Conservation (phyloP, 1,284 basidiomycete species). For the Ustilago sp. region DNA sequence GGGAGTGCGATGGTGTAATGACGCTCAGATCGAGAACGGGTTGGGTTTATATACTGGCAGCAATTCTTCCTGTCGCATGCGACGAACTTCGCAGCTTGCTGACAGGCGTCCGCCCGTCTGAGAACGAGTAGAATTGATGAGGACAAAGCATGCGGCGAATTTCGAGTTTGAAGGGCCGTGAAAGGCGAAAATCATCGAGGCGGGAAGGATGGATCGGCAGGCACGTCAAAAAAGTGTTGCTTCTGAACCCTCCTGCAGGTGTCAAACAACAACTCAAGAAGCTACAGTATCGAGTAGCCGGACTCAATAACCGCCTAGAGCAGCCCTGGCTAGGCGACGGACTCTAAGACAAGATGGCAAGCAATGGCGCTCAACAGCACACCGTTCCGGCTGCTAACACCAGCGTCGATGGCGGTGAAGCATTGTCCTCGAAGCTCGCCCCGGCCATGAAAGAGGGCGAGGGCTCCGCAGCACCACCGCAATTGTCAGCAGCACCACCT, state of each 20-base stretch:
- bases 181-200: not conserved
- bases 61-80: constrained; percentile 10
- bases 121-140: not conserved
- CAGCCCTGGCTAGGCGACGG: not conserved
- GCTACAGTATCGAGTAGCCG: not conserved
- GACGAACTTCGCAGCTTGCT: constrained; percentile 6
- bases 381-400: not conserved
- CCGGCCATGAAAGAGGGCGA: not conserved
- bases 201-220: constrained; percentile 1
- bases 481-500: constrained; percentile 1
- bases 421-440: not conserved
- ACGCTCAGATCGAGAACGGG: not conserved
- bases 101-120: not conserved
- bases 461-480: not conserved
- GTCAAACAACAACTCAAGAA: constrained; percentile 12
- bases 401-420: not conserved
- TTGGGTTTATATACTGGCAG: constrained; percentile 26
- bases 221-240: constrained; percentile 12
- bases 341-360: not conserved
- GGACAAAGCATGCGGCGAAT: not conserved
- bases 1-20: constrained; percentile 36
- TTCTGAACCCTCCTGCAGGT: constrained; percentile 8
- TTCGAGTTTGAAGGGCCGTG: constrained; percentile 40
- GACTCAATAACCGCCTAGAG: not conserved
- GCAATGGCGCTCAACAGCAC: not conserved